Evolutionary conservation across 75 land plant species (phyloP).

Genomic region (Cryptomeria japonica): DNA sequence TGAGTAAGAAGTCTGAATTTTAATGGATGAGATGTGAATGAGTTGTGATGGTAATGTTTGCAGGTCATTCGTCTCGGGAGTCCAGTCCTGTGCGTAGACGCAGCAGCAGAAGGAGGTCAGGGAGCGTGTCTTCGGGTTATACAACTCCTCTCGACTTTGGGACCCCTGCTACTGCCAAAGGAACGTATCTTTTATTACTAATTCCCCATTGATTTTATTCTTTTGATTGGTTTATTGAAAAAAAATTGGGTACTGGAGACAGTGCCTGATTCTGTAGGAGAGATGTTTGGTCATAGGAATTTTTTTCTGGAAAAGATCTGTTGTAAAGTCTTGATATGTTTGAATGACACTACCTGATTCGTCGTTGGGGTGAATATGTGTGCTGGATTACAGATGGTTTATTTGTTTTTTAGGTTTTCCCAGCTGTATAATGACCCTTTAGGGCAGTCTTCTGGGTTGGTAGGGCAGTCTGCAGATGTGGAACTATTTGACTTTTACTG

Average conservation of each 20-base stretch:
- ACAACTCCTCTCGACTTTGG: conserved; percentile 24
- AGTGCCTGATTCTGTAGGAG: not conserved
- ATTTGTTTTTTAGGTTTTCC: not conserved
- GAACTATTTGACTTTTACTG: too few relatives aligned
- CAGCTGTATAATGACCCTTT: not conserved
- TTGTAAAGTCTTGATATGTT: not conserved
- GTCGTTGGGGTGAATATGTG: not conserved
- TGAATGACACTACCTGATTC: too few relatives aligned
- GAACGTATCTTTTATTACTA: conserved; percentile 35
- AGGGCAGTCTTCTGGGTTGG: not conserved
- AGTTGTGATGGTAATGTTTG: not conserved
- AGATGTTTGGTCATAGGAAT: not conserved
- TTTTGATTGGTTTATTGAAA: not conserved
- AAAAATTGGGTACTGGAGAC: too few relatives aligned
- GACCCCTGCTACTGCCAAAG: conserved; percentile 13
- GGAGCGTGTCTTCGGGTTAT: conserved; percentile 26
- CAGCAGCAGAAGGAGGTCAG: conserved; percentile 24
- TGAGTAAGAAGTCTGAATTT: too few relatives aligned
- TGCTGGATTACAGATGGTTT: not conserved
- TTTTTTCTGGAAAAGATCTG: not conserved
- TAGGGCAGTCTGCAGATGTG: not conserved
- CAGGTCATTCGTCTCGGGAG: conserved; percentile 2
- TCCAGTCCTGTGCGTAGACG: conserved; percentile 11
- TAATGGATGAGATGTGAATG: not conserved
- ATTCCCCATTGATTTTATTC: not conserved